These are phyloP conservation scores for Platismatia glauca DNA, from an alignment of 495 filamentous ascomycete genomes.

Conservation along the genomic window DNA sequence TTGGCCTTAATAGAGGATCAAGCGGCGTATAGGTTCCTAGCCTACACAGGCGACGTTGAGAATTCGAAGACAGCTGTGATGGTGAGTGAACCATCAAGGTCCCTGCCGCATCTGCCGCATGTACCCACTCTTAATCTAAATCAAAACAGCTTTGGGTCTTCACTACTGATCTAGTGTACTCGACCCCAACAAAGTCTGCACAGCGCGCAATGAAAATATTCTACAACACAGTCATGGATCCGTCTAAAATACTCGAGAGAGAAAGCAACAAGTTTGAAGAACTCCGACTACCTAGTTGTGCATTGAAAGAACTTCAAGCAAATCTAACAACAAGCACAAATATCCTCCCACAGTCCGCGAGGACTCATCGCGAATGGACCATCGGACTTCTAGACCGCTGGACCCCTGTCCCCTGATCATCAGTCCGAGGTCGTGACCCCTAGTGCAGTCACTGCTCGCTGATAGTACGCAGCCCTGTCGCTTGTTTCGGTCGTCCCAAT, in stretches of 20 bases:
- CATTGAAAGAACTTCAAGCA: conserved; percentile 36
- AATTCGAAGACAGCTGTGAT: conserved; percentile 33
- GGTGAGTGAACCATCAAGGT: conserved; percentile 29
- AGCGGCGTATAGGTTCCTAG: conserved; percentile 40
- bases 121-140: not conserved
- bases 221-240: conserved; percentile 43
- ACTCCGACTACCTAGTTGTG: conserved; percentile 45
- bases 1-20: conserved; percentile 42
- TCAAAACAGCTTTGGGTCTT: conserved; percentile 54
- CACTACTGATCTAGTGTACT: conserved; percentile 58
- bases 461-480: conserved; percentile 50
- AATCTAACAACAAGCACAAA: conserved; percentile 41
- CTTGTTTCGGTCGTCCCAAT: conserved; percentile 46
- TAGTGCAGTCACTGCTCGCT: conserved; percentile 33
- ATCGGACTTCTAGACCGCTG: conserved; percentile 52
- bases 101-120: not conserved
- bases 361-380: conserved; percentile 54
- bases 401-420: conserved; percentile 4
- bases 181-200: conserved; percentile 37
- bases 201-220: conserved; percentile 59
- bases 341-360: conserved; percentile 47
- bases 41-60: conserved; percentile 29
- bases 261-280: conserved; percentile 55
- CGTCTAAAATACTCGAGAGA: conserved; percentile 46
- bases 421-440: conserved; percentile 20